Percentiles rank a stretch among this genome's conserved stretches.
Evolutionary conservation across 345 rosid genomes (phyloP).

Genomic region (Pugionium dolabratum): DNA sequence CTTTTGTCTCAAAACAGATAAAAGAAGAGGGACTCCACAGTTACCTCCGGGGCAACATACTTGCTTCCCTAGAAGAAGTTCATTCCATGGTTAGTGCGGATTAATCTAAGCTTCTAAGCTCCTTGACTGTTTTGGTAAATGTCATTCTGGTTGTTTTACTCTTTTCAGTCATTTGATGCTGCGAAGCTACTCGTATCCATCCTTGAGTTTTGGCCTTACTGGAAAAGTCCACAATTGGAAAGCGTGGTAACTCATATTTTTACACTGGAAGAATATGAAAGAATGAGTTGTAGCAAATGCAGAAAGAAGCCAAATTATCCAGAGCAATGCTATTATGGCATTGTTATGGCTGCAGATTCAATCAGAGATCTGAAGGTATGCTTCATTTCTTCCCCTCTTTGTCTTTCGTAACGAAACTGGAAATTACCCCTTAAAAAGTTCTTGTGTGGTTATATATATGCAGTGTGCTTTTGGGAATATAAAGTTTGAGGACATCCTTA

Average conservation of each 20-base stretch:
- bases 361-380: conserved; percentile 26
- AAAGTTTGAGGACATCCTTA: conserved; percentile 34
- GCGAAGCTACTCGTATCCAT: conserved; percentile 10
- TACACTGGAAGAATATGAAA: conserved; percentile 11
- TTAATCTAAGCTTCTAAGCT: too few species aligned
- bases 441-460: conserved; percentile 10
- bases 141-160: too few species aligned
- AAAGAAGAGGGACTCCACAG: conserved; percentile 20
- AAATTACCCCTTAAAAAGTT: background rate
- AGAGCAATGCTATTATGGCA: conserved; percentile 21
- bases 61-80: conserved; percentile 26
- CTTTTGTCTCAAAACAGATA: conserved; percentile 15
- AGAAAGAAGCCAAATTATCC: conserved; percentile 19
- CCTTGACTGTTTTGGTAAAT: too few species aligned
- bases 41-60: conserved; percentile 13
- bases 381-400: background rate
- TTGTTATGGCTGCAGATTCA: conserved; percentile 30
- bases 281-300: conserved; percentile 20
- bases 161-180: conserved; percentile 21
- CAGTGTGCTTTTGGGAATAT: conserved; percentile 21
- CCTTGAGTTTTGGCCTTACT: background rate
- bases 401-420: background rate
- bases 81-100: conserved; percentile 23
- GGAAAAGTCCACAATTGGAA: conserved; percentile 34
- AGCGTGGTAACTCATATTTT: conserved; percentile 20